phyloP scores from a whole-genome alignment of 495 filamentous ascomycete genomes.

The Trichoderma reesei region DNA sequence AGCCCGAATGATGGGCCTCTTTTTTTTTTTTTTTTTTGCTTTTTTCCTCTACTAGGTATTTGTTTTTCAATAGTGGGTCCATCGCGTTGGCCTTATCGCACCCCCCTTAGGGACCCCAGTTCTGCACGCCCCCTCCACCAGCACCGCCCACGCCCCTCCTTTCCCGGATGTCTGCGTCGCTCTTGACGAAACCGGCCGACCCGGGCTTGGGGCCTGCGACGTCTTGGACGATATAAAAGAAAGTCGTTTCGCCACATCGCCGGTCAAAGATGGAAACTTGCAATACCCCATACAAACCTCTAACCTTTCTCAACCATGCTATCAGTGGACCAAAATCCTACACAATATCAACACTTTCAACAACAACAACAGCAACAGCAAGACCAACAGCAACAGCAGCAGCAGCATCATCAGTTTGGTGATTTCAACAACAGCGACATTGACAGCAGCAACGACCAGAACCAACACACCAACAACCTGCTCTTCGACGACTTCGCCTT shows the following conservation, averaged over 20 bases:
- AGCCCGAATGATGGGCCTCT: too few relatives aligned
- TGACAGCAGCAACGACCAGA: too few relatives aligned
- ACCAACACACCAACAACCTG: neutral
- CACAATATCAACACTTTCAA: slow-evolving; percentile 11
- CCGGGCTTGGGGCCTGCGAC: neutral
- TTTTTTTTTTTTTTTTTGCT: too few relatives aligned
- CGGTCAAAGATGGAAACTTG: slow-evolving; percentile 13
- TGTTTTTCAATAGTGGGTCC: neutral
- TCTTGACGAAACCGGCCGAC: neutral
- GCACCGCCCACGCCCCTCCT: neutral
- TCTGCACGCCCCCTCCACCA: neutral
- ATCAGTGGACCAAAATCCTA: slow-evolving; percentile 16
- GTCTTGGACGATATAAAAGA: slow-evolving; percentile 5
- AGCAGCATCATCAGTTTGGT: neutral
- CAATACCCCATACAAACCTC: slow-evolving; percentile 13
- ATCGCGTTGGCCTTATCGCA: neutral
- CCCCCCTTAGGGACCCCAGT: too few relatives aligned
- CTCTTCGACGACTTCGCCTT: slow-evolving; percentile 4
- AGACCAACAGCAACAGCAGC: slow-evolving; percentile 9
- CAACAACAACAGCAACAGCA: slow-evolving; percentile 10
- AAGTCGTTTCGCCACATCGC: slow-evolving; percentile 14
- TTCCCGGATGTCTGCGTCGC: neutral
- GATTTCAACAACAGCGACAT: slow-evolving; percentile 13
- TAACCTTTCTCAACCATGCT: slow-evolving; percentile 11
- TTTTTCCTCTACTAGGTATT: too few relatives aligned